Percentiles rank a stretch among this genome's conserved stretches.
Conservation (phyloP, 495 filamentous ascomycete genomes). For the Cryomyces minteri region DNA sequence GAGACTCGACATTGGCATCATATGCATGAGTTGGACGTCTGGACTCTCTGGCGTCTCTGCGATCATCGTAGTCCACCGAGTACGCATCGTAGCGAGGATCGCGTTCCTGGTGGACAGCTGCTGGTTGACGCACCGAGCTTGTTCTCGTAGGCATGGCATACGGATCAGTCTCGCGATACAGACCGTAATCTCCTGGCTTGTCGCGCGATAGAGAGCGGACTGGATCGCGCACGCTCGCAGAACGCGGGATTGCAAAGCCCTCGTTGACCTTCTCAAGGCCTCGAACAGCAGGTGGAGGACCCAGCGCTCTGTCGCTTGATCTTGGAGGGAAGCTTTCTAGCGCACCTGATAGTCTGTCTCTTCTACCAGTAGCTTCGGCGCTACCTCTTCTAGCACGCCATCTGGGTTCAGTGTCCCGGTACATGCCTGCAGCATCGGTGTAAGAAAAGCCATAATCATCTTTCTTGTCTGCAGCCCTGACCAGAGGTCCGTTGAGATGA, state of each 20-base stretch:
- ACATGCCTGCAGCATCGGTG: slow-evolving; percentile 22
- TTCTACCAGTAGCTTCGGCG: slow-evolving; percentile 11
- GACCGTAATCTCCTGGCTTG: slow-evolving; percentile 4
- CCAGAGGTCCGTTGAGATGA: slow-evolving; percentile 11
- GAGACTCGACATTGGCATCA: slow-evolving; percentile 13
- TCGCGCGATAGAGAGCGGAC: slow-evolving; percentile 8
- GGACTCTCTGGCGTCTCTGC: slow-evolving; percentile 8
- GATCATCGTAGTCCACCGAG: slow-evolving; percentile 10
- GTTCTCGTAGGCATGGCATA: slow-evolving; percentile 13
- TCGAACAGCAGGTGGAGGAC: slow-evolving; percentile 20
- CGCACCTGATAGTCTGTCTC: slow-evolving; percentile 18
- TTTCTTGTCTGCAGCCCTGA: slow-evolving; percentile 3
- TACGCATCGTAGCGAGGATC: slow-evolving; percentile 10
- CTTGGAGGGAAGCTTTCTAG: slow-evolving; percentile 6
- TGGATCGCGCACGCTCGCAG: slow-evolving; percentile 12
- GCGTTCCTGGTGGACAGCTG: slow-evolving; percentile 14
- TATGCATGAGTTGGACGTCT: slow-evolving; percentile 5
- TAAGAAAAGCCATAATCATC: slow-evolving; percentile 20
- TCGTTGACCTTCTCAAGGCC: slow-evolving; percentile 21
- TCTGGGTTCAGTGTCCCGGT: slow-evolving; percentile 19
- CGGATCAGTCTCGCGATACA: slow-evolving; percentile 9
- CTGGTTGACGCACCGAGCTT: slow-evolving; percentile 8
- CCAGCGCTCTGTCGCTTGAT: slow-evolving; percentile 10
- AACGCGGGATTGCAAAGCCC: slow-evolving; percentile 5
- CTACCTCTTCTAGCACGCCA: slow-evolving; percentile 19